Conservation (phyloP, 2,329 filamentous ascomycete genomes). For the Xylariaceae sp. region DNA sequence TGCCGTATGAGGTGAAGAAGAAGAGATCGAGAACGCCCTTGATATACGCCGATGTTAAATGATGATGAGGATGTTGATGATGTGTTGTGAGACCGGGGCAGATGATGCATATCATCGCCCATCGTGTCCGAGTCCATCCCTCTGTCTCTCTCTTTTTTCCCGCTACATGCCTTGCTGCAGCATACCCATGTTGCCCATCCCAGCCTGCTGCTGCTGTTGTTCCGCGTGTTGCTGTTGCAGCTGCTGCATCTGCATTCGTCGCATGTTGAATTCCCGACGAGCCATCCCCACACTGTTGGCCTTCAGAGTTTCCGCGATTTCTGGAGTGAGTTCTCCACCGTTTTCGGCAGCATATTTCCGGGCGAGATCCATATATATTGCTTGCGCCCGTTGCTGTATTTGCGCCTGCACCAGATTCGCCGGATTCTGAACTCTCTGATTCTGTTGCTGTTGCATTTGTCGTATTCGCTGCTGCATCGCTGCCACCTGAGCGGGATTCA, state of each 20-base stretch:
- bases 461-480: conserved; percentile 26
- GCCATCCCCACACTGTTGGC: too few species aligned
- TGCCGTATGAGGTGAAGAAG: too few species aligned
- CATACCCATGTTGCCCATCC: conserved; percentile 46
- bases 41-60: too few species aligned
- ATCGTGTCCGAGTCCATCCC: too few species aligned
- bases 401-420: neutral
- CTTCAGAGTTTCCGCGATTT: neutral
- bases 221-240: conserved; percentile 35
- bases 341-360: neutral
- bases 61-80: too few species aligned
- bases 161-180: conserved; percentile 33
- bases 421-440: too few species aligned
- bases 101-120: too few species aligned
- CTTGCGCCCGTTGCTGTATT: neutral
- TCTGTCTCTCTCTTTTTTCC: neutral
- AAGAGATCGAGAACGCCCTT: too few species aligned
- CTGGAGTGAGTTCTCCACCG: neutral
- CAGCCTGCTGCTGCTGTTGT: conserved; percentile 36
- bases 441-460: too few species aligned
- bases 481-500: neutral
- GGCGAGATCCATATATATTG: too few species aligned
- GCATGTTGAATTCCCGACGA: neutral
- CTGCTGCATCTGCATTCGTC: neutral
- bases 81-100: too few species aligned